A percentile compares a stretch with the other conserved stretches of the same genome.
Conservation (phyloP, 1,284 basidiomycete genomes). For the Leccinum insolens region DNA sequence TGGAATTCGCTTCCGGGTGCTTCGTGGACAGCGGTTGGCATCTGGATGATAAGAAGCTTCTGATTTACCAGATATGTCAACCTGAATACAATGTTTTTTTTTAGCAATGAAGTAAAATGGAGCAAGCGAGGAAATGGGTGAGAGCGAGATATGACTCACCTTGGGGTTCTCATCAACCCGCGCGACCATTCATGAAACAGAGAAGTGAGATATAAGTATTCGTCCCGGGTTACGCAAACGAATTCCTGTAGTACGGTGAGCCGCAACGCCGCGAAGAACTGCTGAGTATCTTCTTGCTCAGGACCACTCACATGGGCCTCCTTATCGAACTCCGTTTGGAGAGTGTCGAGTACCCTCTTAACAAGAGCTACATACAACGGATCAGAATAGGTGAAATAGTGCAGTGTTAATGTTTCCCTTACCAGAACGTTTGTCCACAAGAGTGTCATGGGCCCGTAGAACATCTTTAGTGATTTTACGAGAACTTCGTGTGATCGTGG, state of each 20-base stretch:
- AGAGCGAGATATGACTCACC: background rate
- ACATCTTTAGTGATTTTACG: background rate
- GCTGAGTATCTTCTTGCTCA: background rate
- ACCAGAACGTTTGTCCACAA: background rate
- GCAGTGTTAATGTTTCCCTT: background rate
- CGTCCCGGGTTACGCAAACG: background rate
- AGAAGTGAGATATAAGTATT: background rate
- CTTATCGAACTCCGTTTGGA: background rate
- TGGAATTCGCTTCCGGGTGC: background rate
- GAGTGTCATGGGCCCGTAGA: background rate
- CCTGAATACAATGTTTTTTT: background rate
- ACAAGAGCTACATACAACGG: background rate
- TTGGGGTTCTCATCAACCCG: background rate
- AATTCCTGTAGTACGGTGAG: background rate
- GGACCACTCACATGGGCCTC: background rate
- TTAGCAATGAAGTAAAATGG: too few relatives aligned
- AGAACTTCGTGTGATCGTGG: background rate
- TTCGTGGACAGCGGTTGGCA: background rate
- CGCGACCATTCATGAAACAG: background rate
- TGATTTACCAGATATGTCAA: background rate
- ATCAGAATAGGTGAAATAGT: background rate
- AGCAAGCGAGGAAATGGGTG: too few relatives aligned
- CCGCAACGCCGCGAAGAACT: background rate
- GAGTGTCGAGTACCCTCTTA: background rate
- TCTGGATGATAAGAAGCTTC: background rate